Conservation (phyloP, 2,329 filamentous ascomycete genomes). For the Aotearoamyces nothofagi region DNA sequence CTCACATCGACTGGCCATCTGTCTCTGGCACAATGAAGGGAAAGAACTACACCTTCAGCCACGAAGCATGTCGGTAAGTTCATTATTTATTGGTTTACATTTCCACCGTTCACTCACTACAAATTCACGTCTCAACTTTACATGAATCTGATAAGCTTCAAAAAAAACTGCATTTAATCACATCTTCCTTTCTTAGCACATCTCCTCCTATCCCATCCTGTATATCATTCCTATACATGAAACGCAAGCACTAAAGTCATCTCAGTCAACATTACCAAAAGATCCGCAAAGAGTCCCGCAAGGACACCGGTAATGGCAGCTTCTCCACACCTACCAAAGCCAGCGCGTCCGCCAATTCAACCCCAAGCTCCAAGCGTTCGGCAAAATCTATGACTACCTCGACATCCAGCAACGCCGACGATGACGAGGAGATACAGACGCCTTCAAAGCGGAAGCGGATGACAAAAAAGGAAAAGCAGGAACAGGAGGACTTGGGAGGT, state of each 20-base stretch:
- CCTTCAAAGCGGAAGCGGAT: neutral
- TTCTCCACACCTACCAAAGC: constrained; percentile 3
- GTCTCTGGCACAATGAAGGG: constrained; percentile 9
- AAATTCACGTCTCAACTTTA: neutral
- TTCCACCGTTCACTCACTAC: neutral
- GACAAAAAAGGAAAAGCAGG: constrained; percentile 7
- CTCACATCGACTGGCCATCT: constrained; percentile 11
- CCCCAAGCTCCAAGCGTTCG: neutral
- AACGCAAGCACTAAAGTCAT: constrained; percentile 2
- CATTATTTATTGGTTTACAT: neutral
- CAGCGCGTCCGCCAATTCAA: neutral
- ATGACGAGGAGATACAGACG: constrained; percentile 1
- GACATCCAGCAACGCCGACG: constrained; percentile 1
- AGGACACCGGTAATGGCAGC: neutral
- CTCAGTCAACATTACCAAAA: constrained; percentile 19
- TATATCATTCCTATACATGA: no score
- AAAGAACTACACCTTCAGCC: constrained; percentile 13
- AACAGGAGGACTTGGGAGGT: constrained; percentile 2
- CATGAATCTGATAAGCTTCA: no score
- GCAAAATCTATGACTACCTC: constrained; percentile 1
- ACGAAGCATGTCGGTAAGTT: constrained; percentile 18
- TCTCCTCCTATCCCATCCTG: no score
- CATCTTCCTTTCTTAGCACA: no score
- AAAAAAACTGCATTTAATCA: no score
- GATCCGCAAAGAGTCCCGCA: constrained; percentile 8